Evolutionary conservation across 2,329 filamentous ascomycete genomes (phyloP), one percentile per base, ranked within the genome.

Genomic region (Fusarium begoniae): DNA sequence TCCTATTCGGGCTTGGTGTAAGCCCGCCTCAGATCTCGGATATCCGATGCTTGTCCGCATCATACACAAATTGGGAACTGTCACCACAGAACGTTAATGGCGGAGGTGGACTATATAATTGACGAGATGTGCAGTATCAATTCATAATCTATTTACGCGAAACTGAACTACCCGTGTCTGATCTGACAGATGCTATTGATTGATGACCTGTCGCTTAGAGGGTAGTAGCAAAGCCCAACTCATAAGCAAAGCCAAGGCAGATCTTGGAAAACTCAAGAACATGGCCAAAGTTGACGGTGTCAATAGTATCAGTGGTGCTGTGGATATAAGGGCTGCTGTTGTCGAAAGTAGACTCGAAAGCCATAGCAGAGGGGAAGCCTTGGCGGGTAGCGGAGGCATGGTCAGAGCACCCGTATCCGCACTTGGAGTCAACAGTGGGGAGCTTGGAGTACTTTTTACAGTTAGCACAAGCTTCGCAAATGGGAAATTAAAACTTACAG

Each of bases 311-410:
- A 68, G 91, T 88, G 1, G 91, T 91, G 1, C 90, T 90, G 83
- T 95, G 93, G 72, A 95, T 95, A 81, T 91, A 90, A 77, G 90
- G 90, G 82, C 93, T 91, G 63, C 84, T 87, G 79, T 89, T 82
- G 63, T 88, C 86, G 75, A 92, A 90, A 24, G 87, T 83, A 30
- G 88, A 86, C 82, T 92, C 90, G 60, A 91, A 90, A 28, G 91
- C 89, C 77, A 92, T 91, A 4, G 89, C 88, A 0, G 90, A 89
- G 2, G 90, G 89, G 80, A 91, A 93, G 24, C 90, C 91, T 22
- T 89, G 89, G 77, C 90, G 89, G 74, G 87, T 90, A 22, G 91
- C 91, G 2, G 90, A 92, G 13, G 91, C 90, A 79, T 69, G 66
- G 10, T 69, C 91, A n/a, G 89, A 91, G 84, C 91, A 92, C 30